phyloP scores from a whole-genome alignment of 768 basidiomycete species.

The Mycena galopus region DNA sequence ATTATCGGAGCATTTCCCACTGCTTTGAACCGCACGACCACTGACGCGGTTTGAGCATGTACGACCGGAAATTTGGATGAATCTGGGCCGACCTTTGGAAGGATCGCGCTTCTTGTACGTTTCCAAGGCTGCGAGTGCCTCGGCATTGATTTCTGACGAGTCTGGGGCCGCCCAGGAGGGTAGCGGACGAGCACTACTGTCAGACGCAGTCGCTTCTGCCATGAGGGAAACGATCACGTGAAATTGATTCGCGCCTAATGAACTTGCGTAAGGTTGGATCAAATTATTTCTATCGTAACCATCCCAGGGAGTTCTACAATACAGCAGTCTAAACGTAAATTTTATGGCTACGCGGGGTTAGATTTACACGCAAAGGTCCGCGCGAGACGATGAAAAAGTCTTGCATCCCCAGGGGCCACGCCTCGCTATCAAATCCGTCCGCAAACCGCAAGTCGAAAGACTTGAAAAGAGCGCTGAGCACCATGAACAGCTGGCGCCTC shows the following conservation, averaged over 20 bases:
- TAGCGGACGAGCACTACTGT: slow-evolving; percentile 46
- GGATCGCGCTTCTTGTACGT: slow-evolving; percentile 90
- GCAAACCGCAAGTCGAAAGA: slow-evolving; percentile 53
- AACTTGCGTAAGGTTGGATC: too few relatives aligned
- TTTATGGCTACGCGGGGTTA: slow-evolving; percentile 39
- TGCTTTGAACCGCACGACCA: slow-evolving; percentile 97
- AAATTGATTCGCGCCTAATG: background rate
- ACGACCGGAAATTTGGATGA: background rate
- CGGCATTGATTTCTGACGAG: slow-evolving; percentile 50
- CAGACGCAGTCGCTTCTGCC: slow-evolving; percentile 43
- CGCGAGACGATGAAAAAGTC: slow-evolving; percentile 53
- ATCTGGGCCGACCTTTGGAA: slow-evolving; percentile 69
- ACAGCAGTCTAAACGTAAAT: too few relatives aligned
- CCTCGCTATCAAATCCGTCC: slow-evolving; percentile 45
- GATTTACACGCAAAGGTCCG: slow-evolving; percentile 47
- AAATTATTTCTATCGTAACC: too few relatives aligned
- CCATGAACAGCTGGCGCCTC: slow-evolving; percentile 54
- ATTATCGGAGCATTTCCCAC: slow-evolving; percentile 98
- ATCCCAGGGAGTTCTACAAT: too few relatives aligned
- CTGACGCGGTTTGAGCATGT: slow-evolving; percentile 55
- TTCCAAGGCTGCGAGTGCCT: slow-evolving; percentile 81
- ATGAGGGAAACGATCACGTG: slow-evolving; percentile 18
- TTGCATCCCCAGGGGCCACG: slow-evolving; percentile 49
- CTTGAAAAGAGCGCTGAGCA: slow-evolving; percentile 52
- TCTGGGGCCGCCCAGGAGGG: slow-evolving; percentile 49